Conservation (phyloP, 108 stramenopile species). For the Hondaea fermentalgiana region DNA sequence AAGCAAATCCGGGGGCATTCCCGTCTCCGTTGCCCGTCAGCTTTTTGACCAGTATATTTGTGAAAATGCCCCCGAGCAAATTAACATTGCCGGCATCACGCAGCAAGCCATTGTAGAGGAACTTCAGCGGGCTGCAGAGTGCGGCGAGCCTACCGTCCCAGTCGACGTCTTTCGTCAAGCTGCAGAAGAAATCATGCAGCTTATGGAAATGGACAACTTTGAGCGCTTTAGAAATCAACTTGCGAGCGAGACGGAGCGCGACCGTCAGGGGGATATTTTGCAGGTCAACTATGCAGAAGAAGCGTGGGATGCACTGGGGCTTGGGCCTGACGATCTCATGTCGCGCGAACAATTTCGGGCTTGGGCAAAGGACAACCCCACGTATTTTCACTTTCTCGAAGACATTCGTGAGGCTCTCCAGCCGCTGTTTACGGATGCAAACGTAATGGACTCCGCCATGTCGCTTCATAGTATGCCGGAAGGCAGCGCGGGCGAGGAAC, state of each 20-base stretch:
- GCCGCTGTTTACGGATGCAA: background rate
- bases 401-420: background rate
- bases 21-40: background rate
- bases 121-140: background rate
- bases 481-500: too few relatives aligned
- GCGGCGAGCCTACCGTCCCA: background rate
- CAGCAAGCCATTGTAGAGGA: background rate
- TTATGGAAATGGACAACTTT: slow-evolving; percentile 2
- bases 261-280: background rate
- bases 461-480: too few relatives aligned
- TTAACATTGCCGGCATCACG: background rate
- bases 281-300: background rate
- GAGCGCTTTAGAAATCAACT: background rate
- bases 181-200: slow-evolving; percentile 7
- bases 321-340: background rate
- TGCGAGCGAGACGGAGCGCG: background rate
- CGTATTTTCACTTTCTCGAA: background rate
- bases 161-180: background rate
- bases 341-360: background rate
- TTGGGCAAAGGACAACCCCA: background rate
- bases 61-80: background rate
- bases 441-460: background rate
- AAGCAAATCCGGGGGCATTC: background rate
- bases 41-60: background rate
- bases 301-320: background rate